phyloP scores from a whole-genome alignment of 2,329 filamentous ascomycete species.

The Talaromyces sp. region DNA sequence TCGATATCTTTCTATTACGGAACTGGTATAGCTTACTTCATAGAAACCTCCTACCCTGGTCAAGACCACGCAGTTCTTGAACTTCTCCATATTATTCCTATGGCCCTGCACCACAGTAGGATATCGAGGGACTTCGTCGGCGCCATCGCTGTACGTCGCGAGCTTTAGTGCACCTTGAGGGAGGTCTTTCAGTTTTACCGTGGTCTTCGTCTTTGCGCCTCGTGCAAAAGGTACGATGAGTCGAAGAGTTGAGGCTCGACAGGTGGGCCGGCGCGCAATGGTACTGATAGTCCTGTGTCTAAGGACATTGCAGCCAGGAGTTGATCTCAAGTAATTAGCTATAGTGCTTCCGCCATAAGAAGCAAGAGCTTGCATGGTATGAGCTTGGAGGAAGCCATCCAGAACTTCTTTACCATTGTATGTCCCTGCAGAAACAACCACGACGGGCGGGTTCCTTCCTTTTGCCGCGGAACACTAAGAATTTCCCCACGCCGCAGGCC shows the following conservation, averaged over 20 bases:
- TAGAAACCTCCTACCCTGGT: slow-evolving; percentile 95
- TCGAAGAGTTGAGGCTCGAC: slow-evolving; percentile 13
- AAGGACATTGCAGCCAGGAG: not conserved
- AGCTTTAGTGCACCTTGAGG: slow-evolving; percentile 53
- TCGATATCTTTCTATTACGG: not conserved
- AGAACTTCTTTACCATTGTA: not conserved
- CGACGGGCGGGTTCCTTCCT: not conserved
- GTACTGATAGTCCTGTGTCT: not conserved
- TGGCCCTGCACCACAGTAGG: slow-evolving; percentile 87
- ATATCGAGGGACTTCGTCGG: slow-evolving; percentile 56
- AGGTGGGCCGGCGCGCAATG: slow-evolving; percentile 13
- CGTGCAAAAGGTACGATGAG: slow-evolving; percentile 19
- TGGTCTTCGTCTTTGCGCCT: slow-evolving; percentile 35
- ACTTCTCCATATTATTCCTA: slow-evolving; percentile 81
- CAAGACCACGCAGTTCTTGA: slow-evolving; percentile 82
- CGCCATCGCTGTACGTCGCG: slow-evolving; percentile 38
- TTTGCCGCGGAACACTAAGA: slow-evolving; percentile 6
- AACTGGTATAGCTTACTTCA: slow-evolving; percentile 49
- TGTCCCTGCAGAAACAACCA: not conserved
- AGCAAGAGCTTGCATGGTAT: slow-evolving; percentile 14
- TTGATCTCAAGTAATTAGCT: slow-evolving; percentile 14
- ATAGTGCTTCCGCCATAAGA: slow-evolving; percentile 2
- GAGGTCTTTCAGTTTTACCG: slow-evolving; percentile 44
- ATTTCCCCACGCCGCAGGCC: slow-evolving; percentile 6
- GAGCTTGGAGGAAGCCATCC: not conserved